Percentiles rank a stretch among this genome's conserved stretches.
These are phyloP conservation scores for Saccharomycopsis hybrid DNA, from an alignment of 1,139 yeast species.

Conservation along the genomic window DNA sequence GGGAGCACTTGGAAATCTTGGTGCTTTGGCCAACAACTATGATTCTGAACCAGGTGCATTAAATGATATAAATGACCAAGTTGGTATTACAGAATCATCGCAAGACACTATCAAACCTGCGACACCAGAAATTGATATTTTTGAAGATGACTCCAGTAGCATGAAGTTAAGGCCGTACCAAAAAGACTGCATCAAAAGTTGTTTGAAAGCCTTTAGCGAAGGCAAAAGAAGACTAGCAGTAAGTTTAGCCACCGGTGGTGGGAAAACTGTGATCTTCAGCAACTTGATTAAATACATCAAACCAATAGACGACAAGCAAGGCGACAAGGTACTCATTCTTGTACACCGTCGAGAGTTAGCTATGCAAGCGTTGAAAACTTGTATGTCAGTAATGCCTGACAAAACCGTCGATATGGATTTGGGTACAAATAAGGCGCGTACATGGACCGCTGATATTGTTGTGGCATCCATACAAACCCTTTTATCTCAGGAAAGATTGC, in stretches of 20 bases:
- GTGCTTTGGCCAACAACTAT: too few relatives aligned
- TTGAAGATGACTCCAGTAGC: neutral
- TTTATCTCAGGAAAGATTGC: slow-evolving; percentile 36
- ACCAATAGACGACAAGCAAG: slow-evolving; percentile 27
- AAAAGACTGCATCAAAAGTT: slow-evolving; percentile 54
- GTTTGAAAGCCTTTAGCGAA: slow-evolving; percentile 42
- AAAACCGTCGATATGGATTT: slow-evolving; percentile 64
- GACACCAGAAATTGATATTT: too few relatives aligned
- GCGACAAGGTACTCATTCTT: slow-evolving; percentile 53
- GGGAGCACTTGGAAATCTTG: too few relatives aligned
- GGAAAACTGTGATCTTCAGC: slow-evolving; percentile 83
- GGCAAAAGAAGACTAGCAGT: slow-evolving; percentile 66
- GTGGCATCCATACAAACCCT: slow-evolving; percentile 77
- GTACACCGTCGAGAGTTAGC: slow-evolving; percentile 83
- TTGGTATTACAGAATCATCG: too few relatives aligned
- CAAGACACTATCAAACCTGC: too few relatives aligned
- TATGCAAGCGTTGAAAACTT: slow-evolving; percentile 55
- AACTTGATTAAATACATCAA: slow-evolving; percentile 48
- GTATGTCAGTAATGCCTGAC: slow-evolving; percentile 44
- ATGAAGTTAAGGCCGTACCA: slow-evolving; percentile 56
- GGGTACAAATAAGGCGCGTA: slow-evolving; percentile 42
- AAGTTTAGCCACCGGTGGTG: slow-evolving; percentile 91
- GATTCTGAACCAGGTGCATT: too few relatives aligned
- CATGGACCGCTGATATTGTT: slow-evolving; percentile 50
- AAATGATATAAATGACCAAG: too few relatives aligned